phyloP scores from a whole-genome alignment of 345 rosid genomes.

The Theobroma cacao region DNA sequence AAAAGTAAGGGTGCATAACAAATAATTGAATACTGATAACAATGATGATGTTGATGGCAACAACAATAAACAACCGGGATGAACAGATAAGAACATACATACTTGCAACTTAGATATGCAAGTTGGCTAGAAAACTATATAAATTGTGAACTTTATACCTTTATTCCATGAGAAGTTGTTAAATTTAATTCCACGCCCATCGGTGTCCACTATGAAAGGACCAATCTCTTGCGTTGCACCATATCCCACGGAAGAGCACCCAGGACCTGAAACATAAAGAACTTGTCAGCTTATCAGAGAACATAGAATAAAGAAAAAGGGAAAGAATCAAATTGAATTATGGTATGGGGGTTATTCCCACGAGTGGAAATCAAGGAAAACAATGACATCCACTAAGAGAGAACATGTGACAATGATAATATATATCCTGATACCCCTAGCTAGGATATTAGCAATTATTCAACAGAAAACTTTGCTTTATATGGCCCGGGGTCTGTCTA shows the following conservation, averaged over 20 bases:
- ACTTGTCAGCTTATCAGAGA: constrained; percentile 41
- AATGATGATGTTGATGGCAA: background rate
- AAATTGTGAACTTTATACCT: constrained; percentile 34
- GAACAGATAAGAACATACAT: background rate
- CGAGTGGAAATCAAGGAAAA: constrained; percentile 14
- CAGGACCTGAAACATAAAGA: constrained; percentile 72
- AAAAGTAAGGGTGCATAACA: background rate
- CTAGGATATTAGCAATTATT: constrained; percentile 8
- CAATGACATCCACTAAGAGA: constrained; percentile 9
- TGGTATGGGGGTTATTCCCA: constrained; percentile 13
- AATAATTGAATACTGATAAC: background rate
- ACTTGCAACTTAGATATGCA: constrained; percentile 4
- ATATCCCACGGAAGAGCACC: constrained; percentile 95
- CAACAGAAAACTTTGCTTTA: constrained; percentile 7
- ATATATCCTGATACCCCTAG: constrained; percentile 8
- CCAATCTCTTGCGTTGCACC: constrained; percentile 99
- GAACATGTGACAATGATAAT: constrained; percentile 14
- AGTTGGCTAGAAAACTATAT: constrained; percentile 5
- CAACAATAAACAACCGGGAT: background rate
- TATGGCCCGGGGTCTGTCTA: constrained; percentile 10
- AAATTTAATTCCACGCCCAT: constrained; percentile 51
- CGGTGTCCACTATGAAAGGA: constrained; percentile 77
- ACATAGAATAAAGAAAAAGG: constrained; percentile 21
- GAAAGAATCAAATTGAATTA: background rate
- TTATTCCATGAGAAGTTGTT: constrained; percentile 82